phyloP scores from a whole-genome alignment of 148 eudicot genomes.

The Dysphania ambrosioides region DNA sequence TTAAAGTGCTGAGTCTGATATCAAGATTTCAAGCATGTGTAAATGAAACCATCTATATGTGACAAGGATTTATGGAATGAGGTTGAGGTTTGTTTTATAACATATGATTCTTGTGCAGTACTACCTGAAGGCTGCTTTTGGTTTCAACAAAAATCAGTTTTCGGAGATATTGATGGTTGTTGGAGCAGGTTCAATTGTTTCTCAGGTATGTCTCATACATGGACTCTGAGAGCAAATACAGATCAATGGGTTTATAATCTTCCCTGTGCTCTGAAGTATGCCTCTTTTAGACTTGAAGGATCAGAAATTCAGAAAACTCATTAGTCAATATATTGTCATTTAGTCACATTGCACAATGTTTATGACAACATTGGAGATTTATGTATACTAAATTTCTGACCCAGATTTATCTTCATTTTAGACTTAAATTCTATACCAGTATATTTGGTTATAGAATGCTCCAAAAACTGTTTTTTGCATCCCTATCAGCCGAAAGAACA shows the following conservation, averaged over 20 bases:
- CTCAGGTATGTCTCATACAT: conserved; percentile 52
- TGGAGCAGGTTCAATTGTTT: conserved; percentile 79
- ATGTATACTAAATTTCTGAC: neutral
- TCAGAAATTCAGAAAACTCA: too few species aligned
- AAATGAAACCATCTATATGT: neutral
- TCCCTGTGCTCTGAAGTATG: neutral
- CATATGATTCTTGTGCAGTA: conserved; percentile 43
- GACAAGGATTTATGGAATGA: neutral
- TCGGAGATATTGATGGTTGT: conserved; percentile 80
- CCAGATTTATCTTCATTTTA: neutral
- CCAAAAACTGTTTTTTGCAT: too few species aligned
- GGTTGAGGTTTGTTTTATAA: neutral
- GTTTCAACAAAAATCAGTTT: conserved; percentile 77
- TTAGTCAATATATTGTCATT: too few species aligned
- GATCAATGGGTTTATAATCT: neutral
- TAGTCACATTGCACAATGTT: neutral
- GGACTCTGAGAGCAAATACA: neutral
- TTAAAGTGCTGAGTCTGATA: neutral
- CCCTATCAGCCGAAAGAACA: neutral
- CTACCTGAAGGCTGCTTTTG: conserved; percentile 83
- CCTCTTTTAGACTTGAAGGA: too few species aligned
- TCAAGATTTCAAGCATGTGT: neutral
- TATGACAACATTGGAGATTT: too few species aligned
- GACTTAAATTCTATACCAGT: neutral
- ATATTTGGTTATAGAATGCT: neutral